A percentile compares a stretch with the other conserved stretches of the same genome.
Conservation (phyloP, 805 yeast species). For the Cyberlindnera xylosilytica region DNA sequence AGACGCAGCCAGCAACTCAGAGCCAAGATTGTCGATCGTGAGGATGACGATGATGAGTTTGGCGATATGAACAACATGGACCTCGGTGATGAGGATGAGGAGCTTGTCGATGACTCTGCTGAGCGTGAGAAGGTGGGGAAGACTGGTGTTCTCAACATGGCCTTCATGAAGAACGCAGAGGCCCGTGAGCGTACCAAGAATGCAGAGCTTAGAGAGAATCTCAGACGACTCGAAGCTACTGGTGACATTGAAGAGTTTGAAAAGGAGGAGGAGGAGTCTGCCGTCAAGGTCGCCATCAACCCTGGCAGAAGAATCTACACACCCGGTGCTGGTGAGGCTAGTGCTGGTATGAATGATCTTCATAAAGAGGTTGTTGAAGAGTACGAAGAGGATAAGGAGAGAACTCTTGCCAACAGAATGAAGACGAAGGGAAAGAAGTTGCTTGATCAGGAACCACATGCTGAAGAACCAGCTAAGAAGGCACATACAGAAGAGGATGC, state of each 20-base stretch:
- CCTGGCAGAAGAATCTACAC: constrained; percentile 81
- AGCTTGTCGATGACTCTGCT: constrained; percentile 37
- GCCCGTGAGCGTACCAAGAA: constrained; percentile 62
- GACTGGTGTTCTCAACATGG: constrained; percentile 89
- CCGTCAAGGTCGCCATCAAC: constrained; percentile 53
- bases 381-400: constrained; percentile 47
- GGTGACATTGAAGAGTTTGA: constrained; percentile 40
- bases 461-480: constrained; percentile 4
- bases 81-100: constrained; percentile 43
- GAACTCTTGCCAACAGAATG: constrained; percentile 42
- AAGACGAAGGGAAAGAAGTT: constrained; percentile 20
- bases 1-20: constrained; percentile 79
- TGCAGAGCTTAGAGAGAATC: constrained; percentile 44
- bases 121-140: constrained; percentile 57
- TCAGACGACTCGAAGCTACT: constrained; percentile 48
- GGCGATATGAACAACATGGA: constrained; percentile 44
- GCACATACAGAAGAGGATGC: constrained; percentile 19
- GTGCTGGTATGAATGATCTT: constrained; percentile 32
- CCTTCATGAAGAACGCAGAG: constrained; percentile 91
- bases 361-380: constrained; percentile 41
- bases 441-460: constrained; percentile 1
- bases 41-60: constrained; percentile 40
- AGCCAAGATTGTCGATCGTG: constrained; percentile 62
- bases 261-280: constrained; percentile 32
- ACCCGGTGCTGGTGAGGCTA: constrained; percentile 41